Conservation (phyloP, 2,329 filamentous ascomycete genomes). For the Aspergillus tamarii region DNA sequence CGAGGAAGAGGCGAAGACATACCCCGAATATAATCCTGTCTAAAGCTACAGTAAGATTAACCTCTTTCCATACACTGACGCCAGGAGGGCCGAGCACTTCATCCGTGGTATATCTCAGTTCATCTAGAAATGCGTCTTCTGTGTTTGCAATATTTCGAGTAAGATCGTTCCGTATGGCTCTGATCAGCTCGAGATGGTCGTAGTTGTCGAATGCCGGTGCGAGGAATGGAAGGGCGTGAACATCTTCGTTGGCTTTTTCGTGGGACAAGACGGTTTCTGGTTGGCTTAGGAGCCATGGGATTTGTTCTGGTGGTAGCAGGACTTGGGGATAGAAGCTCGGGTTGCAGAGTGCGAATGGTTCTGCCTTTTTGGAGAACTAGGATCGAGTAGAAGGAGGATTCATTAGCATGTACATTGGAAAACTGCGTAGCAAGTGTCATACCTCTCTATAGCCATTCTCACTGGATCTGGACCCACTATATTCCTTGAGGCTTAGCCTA, state of each 20-base stretch:
- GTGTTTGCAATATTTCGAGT: not conserved
- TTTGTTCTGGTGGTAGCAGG: not conserved
- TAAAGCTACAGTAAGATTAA: not conserved
- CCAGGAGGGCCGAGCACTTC: not conserved
- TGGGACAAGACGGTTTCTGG: not conserved
- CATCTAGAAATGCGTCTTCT: not conserved
- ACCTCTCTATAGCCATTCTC: not conserved
- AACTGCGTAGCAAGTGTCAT: not conserved
- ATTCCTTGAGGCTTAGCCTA: not conserved
- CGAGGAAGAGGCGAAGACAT: not conserved
- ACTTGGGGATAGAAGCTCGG: not conserved
- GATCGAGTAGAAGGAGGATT: fast-evolving
- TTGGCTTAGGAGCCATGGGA: not conserved
- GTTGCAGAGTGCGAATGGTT: not conserved
- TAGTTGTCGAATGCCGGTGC: not conserved
- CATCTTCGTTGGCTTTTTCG: not conserved
- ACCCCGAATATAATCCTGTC: not conserved
- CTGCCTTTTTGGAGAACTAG: not conserved
- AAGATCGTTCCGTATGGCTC: not conserved
- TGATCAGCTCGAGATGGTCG: not conserved
- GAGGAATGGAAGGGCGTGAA: not conserved
- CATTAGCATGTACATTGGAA: not conserved
- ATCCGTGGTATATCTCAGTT: not conserved
- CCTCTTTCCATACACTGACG: not conserved
- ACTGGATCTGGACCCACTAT: not conserved